Evolutionary conservation across 805 yeast genomes (phyloP).

Genomic region (Starmerella sirachaensis): DNA sequence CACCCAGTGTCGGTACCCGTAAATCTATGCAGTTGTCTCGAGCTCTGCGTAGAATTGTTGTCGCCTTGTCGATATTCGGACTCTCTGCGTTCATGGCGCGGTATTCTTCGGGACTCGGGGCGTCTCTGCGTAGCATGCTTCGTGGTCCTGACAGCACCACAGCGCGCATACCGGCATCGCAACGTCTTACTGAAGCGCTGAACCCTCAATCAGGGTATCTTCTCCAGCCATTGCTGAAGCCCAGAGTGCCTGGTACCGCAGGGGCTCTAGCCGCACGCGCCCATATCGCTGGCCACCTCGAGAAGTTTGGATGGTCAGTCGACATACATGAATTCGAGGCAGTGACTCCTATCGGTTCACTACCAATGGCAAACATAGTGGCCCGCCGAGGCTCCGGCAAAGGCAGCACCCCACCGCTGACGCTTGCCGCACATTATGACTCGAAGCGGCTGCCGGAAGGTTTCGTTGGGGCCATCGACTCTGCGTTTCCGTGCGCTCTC

Average conservation of each 20-base stretch:
- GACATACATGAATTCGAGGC: slow-evolving; percentile 26
- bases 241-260: slow-evolving; percentile 22
- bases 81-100: no score
- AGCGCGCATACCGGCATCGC: no score
- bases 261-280: slow-evolving; percentile 16
- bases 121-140: no score
- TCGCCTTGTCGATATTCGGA: no score
- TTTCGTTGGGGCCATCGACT: slow-evolving; percentile 49
- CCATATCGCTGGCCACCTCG: slow-evolving; percentile 26
- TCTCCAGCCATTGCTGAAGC: slow-evolving; percentile 20
- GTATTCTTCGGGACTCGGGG: no score
- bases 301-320: slow-evolving; percentile 24
- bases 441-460: slow-evolving; percentile 40
- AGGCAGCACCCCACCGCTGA: slow-evolving; percentile 1
- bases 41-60: no score
- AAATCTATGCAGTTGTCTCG: no score
- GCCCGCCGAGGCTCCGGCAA: slow-evolving; percentile 21
- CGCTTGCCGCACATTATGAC: slow-evolving; percentile 46
- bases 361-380: slow-evolving; percentile 27
- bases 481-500: slow-evolving; percentile 47
- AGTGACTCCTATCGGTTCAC: slow-evolving; percentile 31
- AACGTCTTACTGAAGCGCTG: slow-evolving; percentile 8
- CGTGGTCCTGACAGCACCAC: no score
- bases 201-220: slow-evolving; percentile 18
- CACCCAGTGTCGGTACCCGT: no score